Percentiles rank a stretch among this genome's conserved stretches.
phyloP scores from a whole-genome alignment of 2,329 filamentous ascomycete genomes.

The Grosmannia penicillata region DNA sequence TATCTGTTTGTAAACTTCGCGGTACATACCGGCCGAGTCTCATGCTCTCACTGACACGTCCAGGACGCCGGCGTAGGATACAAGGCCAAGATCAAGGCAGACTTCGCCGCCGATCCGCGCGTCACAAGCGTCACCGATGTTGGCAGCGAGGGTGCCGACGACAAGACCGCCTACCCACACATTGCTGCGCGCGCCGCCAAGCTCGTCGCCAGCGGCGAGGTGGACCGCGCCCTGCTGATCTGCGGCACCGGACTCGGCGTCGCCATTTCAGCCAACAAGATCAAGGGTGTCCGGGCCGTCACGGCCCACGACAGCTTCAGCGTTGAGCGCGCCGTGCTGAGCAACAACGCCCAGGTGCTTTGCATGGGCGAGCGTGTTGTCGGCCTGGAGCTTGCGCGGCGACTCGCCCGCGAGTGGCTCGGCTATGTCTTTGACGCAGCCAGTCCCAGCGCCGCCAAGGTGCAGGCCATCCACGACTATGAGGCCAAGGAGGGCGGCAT shows the following conservation, averaged over 20 bases:
- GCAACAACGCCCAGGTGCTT: constrained; percentile 76
- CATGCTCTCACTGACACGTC: not conserved
- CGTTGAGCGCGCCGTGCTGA: constrained; percentile 66
- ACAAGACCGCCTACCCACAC: constrained; percentile 74
- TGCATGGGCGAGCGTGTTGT: constrained; percentile 78
- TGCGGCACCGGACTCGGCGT: constrained; percentile 81
- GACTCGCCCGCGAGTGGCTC: constrained; percentile 69
- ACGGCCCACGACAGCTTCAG: constrained; percentile 79
- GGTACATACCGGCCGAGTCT: not conserved
- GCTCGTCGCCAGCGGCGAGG: constrained; percentile 9
- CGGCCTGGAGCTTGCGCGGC: constrained; percentile 63
- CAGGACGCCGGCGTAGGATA: constrained; percentile 52
- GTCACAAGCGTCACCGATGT: constrained; percentile 60
- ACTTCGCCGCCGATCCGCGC: constrained; percentile 51
- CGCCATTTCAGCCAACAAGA: constrained; percentile 80
- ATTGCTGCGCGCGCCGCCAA: constrained; percentile 26
- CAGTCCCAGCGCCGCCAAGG: constrained; percentile 45
- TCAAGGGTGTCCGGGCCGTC: constrained; percentile 71
- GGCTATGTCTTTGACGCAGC: constrained; percentile 60
- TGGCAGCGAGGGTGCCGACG: constrained; percentile 47
- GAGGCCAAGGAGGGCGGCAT: constrained; percentile 16
- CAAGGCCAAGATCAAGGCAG: constrained; percentile 63
- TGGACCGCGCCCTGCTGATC: constrained; percentile 55
- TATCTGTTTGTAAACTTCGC: not conserved
- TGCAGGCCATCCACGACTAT: constrained; percentile 20